Conservation (phyloP, 768 basidiomycete species). For the Mycena sanguinolenta region DNA sequence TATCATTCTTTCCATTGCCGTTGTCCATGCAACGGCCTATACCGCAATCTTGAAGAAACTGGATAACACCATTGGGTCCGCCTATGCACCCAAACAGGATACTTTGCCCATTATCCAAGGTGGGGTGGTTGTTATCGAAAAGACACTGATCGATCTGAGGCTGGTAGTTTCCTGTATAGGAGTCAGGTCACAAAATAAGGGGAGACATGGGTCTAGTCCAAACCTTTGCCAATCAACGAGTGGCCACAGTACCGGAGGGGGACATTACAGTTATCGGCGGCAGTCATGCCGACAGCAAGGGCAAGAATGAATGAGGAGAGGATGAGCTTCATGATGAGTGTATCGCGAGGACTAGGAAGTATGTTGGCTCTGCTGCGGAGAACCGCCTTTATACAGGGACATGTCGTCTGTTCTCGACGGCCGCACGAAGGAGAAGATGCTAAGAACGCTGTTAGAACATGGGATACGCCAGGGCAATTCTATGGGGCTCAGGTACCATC, state of each 20-base stretch:
- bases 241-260: background rate
- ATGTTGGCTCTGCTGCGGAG: background rate
- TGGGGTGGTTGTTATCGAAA: background rate
- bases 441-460: no score
- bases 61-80: background rate
- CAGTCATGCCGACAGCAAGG: background rate
- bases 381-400: background rate
- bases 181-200: background rate
- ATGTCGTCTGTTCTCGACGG: no score
- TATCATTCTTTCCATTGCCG: background rate
- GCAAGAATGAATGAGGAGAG: background rate
- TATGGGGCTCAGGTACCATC: no score
- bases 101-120: background rate
- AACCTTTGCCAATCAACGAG: background rate
- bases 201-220: background rate
- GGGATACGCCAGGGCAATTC: no score
- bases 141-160: background rate
- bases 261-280: background rate
- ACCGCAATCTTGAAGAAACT: background rate
- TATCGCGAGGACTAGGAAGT: background rate
- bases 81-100: background rate
- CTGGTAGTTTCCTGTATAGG: background rate
- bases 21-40: background rate
- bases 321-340: background rate
- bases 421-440: no score